phyloP scores from a whole-genome alignment of 805 yeast genomes.

The Yarrowia keelungensis region DNA sequence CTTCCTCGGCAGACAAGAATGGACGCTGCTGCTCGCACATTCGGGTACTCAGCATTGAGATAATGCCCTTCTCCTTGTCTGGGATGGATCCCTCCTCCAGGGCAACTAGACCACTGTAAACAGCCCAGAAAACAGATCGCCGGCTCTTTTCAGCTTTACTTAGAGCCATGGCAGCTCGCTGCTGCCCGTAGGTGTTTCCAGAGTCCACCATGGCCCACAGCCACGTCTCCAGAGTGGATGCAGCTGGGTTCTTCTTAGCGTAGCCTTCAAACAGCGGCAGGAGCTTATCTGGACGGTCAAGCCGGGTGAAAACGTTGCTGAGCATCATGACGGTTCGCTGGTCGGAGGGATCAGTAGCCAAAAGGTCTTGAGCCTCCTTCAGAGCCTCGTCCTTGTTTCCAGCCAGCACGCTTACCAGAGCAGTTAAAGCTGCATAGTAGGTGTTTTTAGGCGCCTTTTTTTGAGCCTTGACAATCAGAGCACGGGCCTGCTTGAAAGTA shows the following conservation, averaged over 20 bases:
- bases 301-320: conserved; percentile 24
- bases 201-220: conserved; percentile 59
- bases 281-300: conserved; percentile 17
- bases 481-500: conserved; percentile 61
- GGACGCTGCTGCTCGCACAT: conserved; percentile 63
- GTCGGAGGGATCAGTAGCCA: conserved; percentile 22
- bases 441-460: conserved; percentile 64
- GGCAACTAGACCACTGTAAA: conserved; percentile 49
- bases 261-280: conserved; percentile 32
- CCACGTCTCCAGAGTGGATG: conserved; percentile 55
- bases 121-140: conserved; percentile 46
- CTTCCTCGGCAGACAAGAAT: conserved; percentile 66
- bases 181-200: conserved; percentile 60
- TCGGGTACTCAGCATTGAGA: conserved; percentile 49
- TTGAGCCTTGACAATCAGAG: conserved; percentile 57
- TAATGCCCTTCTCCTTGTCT: conserved; percentile 19
- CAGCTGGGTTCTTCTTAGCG: conserved; percentile 26
- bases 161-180: conserved; percentile 55
- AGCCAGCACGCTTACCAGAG: conserved; percentile 44
- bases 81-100: conserved; percentile 19
- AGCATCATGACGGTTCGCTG: conserved; percentile 29
- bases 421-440: conserved; percentile 57
- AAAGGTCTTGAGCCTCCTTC: conserved; percentile 35
- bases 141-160: conserved; percentile 44
- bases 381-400: conserved; percentile 42